Conservation (phyloP, 345 rosid species). For the Populus pruinosa region DNA sequence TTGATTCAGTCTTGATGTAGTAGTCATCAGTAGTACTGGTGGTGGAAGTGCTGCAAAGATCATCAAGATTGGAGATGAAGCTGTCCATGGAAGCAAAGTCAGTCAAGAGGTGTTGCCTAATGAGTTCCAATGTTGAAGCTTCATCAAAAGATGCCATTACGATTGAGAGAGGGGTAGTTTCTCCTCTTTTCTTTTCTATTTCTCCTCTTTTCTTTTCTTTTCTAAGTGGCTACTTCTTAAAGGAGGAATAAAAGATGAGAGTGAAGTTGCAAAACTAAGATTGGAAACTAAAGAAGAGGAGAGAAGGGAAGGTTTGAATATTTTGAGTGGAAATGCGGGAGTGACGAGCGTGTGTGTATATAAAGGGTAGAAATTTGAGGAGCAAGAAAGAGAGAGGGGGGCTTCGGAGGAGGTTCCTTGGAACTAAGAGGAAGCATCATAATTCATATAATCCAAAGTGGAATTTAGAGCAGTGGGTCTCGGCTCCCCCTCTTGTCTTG, state of each 20-base stretch:
- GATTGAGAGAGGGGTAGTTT: not conserved
- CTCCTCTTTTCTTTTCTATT: not conserved
- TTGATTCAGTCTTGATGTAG: conserved; percentile 4
- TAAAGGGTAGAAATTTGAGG: conserved; percentile 2
- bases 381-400: not conserved
- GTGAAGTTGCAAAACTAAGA: not conserved
- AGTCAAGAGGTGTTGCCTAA: conserved; percentile 58
- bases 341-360: conserved; percentile 21
- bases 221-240: not conserved
- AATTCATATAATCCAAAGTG: not conserved
- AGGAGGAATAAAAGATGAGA: no score
- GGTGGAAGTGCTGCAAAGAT: conserved; percentile 2
- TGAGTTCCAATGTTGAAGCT: conserved; percentile 47
- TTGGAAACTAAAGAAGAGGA: not conserved
- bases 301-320: not conserved
- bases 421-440: conserved; percentile 27
- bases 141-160: conserved; percentile 35
- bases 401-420: conserved; percentile 32
- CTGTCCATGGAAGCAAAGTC: conserved; percentile 45
- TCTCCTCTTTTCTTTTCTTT: not conserved
- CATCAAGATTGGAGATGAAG: conserved; percentile 26
- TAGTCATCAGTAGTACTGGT: not conserved
- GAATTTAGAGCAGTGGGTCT: not conserved
- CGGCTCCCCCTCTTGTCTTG: not conserved
- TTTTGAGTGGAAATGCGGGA: conserved; percentile 32